Percentiles rank a stretch among this genome's conserved stretches.
phyloP scores from a whole-genome alignment of 2,329 filamentous ascomycete species.

The Arthrobotrys iridis region DNA sequence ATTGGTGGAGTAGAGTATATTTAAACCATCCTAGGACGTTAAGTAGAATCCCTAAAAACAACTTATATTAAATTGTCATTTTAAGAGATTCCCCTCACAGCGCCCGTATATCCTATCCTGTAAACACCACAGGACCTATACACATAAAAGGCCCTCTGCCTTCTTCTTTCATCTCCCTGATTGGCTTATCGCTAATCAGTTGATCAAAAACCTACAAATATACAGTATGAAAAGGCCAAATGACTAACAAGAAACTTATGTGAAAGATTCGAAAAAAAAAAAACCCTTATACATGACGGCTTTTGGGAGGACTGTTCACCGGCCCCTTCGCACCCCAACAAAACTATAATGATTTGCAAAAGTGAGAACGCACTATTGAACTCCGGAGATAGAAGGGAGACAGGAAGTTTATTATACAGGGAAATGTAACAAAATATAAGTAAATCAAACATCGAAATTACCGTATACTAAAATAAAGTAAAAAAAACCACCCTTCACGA shows the following conservation, averaged over 20 bases:
- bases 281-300: conserved; percentile 35
- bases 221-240: neutral
- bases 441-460: neutral
- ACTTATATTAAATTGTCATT: neutral
- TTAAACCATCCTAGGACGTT: conserved; percentile 2
- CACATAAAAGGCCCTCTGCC: neutral
- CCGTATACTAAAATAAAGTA: neutral
- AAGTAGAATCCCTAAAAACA: neutral
- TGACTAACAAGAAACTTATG: neutral
- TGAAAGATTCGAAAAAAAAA: conserved; percentile 5
- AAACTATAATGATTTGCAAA: conserved; percentile 3
- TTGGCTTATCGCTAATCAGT: neutral
- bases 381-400: conserved; percentile 7
- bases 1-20: conserved; percentile 47
- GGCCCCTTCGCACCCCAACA: conserved; percentile 14
- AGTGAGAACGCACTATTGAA: neutral
- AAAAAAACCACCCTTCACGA: neutral
- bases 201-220: conserved; percentile 9
- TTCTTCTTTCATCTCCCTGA: neutral
- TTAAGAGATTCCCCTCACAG: neutral
- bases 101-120: neutral
- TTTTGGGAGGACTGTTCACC: conserved; percentile 5
- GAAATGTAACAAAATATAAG: neutral
- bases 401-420: conserved; percentile 23
- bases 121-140: neutral